These are phyloP conservation scores for Rubus idaeus DNA, from an alignment of 306 rosid species.

Conservation along the genomic window DNA sequence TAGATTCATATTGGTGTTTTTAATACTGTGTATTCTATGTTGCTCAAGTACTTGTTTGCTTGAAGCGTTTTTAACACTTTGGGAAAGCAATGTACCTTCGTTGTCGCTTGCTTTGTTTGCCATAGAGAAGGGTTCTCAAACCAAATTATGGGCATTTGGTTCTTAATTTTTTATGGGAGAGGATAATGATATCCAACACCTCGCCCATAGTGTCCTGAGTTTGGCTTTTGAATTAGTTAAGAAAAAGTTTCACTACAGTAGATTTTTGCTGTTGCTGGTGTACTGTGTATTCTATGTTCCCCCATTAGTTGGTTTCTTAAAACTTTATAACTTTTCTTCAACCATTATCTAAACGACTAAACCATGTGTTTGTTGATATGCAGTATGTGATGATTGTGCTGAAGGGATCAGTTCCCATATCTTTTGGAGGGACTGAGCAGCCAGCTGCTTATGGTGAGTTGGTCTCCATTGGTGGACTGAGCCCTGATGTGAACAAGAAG, in stretches of 20 bases:
- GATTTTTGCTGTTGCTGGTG: no score
- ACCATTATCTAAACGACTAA: neutral
- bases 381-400: conserved; percentile 96
- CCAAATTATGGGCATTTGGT: neutral
- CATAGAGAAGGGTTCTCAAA: neutral
- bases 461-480: conserved; percentile 93
- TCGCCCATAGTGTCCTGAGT: neutral
- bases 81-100: neutral
- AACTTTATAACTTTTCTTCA: neutral
- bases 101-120: neutral
- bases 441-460: conserved; percentile 95
- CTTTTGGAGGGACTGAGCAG: conserved; percentile 89
- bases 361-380: conserved; percentile 13
- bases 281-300: neutral
- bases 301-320: neutral
- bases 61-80: neutral
- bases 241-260: no score
- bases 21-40: neutral
- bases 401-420: conserved; percentile 87
- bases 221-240: neutral
- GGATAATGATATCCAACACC: neutral
- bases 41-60: neutral
- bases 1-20: neutral
- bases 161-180: neutral
- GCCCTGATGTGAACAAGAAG: conserved; percentile 78